A percentile compares a stretch with the other conserved stretches of the same genome.
phyloP scores from a whole-genome alignment of 164 flowering plant species.

The Vitis cinerea region DNA sequence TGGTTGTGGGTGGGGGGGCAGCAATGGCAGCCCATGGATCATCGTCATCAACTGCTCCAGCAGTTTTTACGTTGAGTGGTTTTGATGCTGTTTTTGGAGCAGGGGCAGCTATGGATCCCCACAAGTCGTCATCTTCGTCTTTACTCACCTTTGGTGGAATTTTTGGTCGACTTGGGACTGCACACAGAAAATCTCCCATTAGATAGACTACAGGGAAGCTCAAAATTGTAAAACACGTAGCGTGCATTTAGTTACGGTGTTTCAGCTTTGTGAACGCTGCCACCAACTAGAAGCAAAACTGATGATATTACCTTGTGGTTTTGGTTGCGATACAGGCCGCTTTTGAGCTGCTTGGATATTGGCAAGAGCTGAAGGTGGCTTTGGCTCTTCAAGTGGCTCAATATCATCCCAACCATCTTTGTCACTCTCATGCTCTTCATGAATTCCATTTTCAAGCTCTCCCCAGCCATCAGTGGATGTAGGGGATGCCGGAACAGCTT shows the following conservation, averaged over 20 bases:
- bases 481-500: constrained; percentile 69
- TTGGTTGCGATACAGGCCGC: constrained; percentile 67
- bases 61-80: constrained; percentile 47
- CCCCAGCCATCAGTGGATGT: constrained; percentile 99
- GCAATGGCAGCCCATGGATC: constrained; percentile 97
- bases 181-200: not conserved
- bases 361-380: constrained; percentile 75
- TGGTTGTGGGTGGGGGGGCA: constrained; percentile 87
- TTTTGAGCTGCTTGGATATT: constrained; percentile 93
- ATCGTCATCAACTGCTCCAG: constrained; percentile 40
- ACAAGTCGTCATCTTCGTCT: constrained; percentile 62
- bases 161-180: constrained; percentile 56
- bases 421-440: constrained; percentile 57
- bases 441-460: constrained; percentile 82
- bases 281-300: not conserved
- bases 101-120: constrained; percentile 87
- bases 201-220: no score
- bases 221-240: no score
- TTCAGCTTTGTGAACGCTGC: no score
- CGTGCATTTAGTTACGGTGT: no score
- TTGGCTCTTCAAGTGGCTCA: constrained; percentile 80
- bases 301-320: constrained; percentile 58
- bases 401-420: constrained; percentile 98
- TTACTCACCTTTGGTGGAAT: constrained; percentile 34
- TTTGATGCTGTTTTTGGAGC: constrained; percentile 62